Evolutionary conservation across 495 filamentous ascomycete genomes (phyloP).

Genomic region (Aspergillus heteromorphus): DNA sequence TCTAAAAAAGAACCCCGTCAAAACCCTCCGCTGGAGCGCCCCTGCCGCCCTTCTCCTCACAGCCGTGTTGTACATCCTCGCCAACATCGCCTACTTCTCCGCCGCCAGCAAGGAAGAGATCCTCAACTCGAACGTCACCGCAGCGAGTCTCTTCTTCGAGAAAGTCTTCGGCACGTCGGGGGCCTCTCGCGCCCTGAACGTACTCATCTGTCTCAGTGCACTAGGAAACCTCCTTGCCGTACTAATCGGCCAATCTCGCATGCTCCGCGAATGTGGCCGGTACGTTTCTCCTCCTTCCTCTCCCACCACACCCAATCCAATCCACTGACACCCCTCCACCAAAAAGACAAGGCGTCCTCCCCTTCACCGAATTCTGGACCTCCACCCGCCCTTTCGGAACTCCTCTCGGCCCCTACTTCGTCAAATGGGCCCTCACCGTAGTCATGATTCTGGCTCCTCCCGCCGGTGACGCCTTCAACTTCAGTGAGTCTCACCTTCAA

Average conservation of each 20-base stretch:
- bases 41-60: constrained; percentile 45
- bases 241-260: constrained; percentile 50
- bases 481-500: constrained; percentile 25
- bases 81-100: constrained; percentile 59
- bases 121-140: constrained; percentile 45
- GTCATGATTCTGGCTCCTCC: constrained; percentile 64
- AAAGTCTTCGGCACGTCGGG: constrained; percentile 51
- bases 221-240: constrained; percentile 61
- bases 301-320: background rate
- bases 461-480: constrained; percentile 65
- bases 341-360: constrained; percentile 58
- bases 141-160: constrained; percentile 55
- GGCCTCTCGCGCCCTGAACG: constrained; percentile 50
- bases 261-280: constrained; percentile 57
- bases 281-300: constrained; percentile 3
- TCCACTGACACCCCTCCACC: background rate
- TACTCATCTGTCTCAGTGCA: constrained; percentile 57
- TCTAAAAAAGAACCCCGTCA: constrained; percentile 46
- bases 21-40: constrained; percentile 49
- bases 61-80: constrained; percentile 52
- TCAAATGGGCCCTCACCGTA: constrained; percentile 55
- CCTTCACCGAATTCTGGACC: constrained; percentile 58
- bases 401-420: constrained; percentile 51
- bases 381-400: constrained; percentile 60
- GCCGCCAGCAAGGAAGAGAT: constrained; percentile 52